Conservation (phyloP, 495 filamentous ascomycete genomes). For the Aspergillus panamensis region DNA sequence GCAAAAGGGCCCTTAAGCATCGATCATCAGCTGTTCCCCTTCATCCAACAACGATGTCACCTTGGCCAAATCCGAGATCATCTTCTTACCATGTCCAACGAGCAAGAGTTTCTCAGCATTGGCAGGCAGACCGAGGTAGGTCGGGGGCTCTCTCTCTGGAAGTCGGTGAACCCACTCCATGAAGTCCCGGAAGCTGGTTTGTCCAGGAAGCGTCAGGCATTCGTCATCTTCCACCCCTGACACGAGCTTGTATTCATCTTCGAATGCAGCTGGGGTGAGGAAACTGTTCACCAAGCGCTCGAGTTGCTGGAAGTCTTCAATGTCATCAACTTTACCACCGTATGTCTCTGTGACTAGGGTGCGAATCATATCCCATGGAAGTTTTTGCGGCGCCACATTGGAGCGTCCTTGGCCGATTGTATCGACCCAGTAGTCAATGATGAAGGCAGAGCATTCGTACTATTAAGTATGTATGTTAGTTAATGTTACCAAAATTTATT, state of each 20-base stretch:
- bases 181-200: conserved; percentile 81
- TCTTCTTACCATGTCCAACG: conserved; percentile 79
- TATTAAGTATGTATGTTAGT: conserved; percentile 40
- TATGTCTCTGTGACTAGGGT: conserved; percentile 91
- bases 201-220: conserved; percentile 69
- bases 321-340: conserved; percentile 95
- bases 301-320: conserved; percentile 76
- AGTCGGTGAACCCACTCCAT: conserved; percentile 86
- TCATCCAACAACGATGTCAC: conserved; percentile 87
- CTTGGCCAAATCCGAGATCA: conserved; percentile 79
- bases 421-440: conserved; percentile 95
- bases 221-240: conserved; percentile 57
- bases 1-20: conserved; percentile 36
- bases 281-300: conserved; percentile 66
- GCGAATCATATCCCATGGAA: conserved; percentile 96
- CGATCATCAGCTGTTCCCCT: conserved; percentile 84
- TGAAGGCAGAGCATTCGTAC: conserved; percentile 96
- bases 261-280: conserved; percentile 83
- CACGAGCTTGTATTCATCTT: conserved; percentile 86
- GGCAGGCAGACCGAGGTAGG: conserved; percentile 91
- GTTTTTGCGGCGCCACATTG: conserved; percentile 87
- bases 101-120: conserved; percentile 96
- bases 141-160: conserved; percentile 93
- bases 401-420: conserved; percentile 73
- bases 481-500: conserved; percentile 10